A percentile compares a stretch with the other conserved stretches of the same genome.
phyloP scores from a whole-genome alignment of 2,329 filamentous ascomycete genomes.

The Curvularia spicifera region DNA sequence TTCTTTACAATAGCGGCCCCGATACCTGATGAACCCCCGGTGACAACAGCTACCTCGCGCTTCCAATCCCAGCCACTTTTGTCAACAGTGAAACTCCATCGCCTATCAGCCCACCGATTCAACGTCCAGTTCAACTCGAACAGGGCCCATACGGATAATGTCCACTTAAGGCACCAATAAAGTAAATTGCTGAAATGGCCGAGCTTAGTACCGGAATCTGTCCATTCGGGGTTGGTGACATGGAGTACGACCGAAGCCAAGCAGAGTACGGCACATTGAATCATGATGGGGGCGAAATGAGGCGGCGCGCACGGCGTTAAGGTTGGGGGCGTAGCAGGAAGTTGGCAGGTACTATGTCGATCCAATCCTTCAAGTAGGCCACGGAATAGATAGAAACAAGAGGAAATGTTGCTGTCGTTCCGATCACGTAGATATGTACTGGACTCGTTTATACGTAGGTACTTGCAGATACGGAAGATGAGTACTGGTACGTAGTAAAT shows the following conservation, averaged over 20 bases:
- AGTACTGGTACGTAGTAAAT: no score
- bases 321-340: conserved; percentile 4
- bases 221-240: conserved; percentile 27
- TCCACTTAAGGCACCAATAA: conserved; percentile 37
- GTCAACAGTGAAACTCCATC: conserved; percentile 48
- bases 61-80: conserved; percentile 41
- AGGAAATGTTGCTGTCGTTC: neutral
- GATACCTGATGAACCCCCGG: conserved; percentile 47
- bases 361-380: neutral
- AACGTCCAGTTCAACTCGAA: conserved; percentile 36
- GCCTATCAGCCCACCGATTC: conserved; percentile 46
- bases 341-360: conserved; percentile 10
- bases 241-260: conserved; percentile 28
- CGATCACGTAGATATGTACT: neutral
- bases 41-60: conserved; percentile 46
- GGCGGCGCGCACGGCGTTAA: conserved; percentile 6
- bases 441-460: conserved; percentile 2
- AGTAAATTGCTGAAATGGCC: conserved; percentile 34
- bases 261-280: conserved; percentile 28
- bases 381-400: neutral
- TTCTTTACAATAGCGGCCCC: conserved; percentile 44
- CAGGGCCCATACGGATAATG: conserved; percentile 31
- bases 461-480: neutral
- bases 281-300: conserved; percentile 21
- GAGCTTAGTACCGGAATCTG: conserved; percentile 26